Base-by-base conservation (phyloP, 345 rosid genomes). In the Rubroshorea leprosula region DNA sequence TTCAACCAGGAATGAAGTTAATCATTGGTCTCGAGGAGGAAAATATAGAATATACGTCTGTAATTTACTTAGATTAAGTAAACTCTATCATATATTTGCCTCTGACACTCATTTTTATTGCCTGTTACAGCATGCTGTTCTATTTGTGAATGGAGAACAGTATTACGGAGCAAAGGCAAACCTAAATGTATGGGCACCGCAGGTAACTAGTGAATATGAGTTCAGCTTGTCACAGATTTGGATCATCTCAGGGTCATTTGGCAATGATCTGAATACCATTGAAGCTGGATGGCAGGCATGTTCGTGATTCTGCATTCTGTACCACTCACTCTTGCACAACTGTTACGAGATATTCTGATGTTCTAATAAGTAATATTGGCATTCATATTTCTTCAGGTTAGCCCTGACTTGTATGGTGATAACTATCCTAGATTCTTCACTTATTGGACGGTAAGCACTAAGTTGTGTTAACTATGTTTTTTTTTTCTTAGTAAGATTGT, bases 271-370 rank as follows among this genome's bases (percentile, higher is more conserved):
- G 2, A 93, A 93, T 65, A 93, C 99, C 48, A 89, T 93, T 57
- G 99, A 93, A 87, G 97, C 97, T 55, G 99, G 99, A 45, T 93
- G 99, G 99, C 99, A 93, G 94, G 99, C 78, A 73, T 15, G 64
- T 66, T 16, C 8, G 5, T 27, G 31, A 3, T 27, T 27, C 31
- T 27, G 31, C 4, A 27, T 27, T 27, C 31, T 27, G 31, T 5
- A 23, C 29, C 31, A 19, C 16, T 39, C 14, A 6, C 2, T 5
- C 31, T 27, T 27, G 5, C 31, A 27, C 8, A 13, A 8, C 31
- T n/a, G n/a, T n/a, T n/a, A n/a, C n/a, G n/a, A n/a, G n/a, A n/a
- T n/a, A n/a, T n/a, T n/a, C n/a, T n/a, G n/a, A 27, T 27, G 31
- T 27, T 8, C 31, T 39, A 39, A 29, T 29, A 29, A 29, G n/a